phyloP scores from a whole-genome alignment of 768 basidiomycete species.

The Mycena floridula region DNA sequence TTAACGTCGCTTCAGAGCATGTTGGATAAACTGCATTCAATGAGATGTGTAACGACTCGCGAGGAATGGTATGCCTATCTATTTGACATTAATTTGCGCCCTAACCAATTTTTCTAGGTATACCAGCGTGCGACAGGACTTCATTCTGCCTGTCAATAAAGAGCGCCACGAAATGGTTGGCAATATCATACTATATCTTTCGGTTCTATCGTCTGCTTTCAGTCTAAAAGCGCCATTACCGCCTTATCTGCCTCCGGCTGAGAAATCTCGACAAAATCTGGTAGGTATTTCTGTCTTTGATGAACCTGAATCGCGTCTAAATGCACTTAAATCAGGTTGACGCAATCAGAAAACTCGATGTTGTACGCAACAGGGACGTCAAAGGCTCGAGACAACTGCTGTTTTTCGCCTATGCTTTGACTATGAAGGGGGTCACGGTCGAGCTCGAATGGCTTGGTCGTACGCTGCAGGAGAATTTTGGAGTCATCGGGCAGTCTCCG shows the following conservation, averaged over 20 bases:
- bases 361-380: slow-evolving; percentile 79
- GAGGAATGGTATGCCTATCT: slow-evolving; percentile 88
- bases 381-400: slow-evolving; percentile 81
- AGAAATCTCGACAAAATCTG: slow-evolving; percentile 72
- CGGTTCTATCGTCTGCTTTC: slow-evolving; percentile 73
- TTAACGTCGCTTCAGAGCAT: slow-evolving; percentile 81
- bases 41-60: slow-evolving; percentile 91
- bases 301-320: too few relatives aligned
- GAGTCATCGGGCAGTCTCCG: slow-evolving; percentile 78
- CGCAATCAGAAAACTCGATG: slow-evolving; percentile 78
- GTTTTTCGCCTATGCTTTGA: slow-evolving; percentile 92
- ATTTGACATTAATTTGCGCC: not conserved
- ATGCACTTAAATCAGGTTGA: slow-evolving; percentile 47
- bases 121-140: slow-evolving; percentile 78
- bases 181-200: slow-evolving; percentile 88
- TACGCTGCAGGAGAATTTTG: slow-evolving; percentile 85
- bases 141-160: slow-evolving; percentile 84
- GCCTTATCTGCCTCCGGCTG: slow-evolving; percentile 92
- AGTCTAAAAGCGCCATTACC: slow-evolving; percentile 89
- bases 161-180: slow-evolving; percentile 93
- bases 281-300: slow-evolving; percentile 30
- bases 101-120: not conserved
- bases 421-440: slow-evolving; percentile 90
- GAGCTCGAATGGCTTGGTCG: slow-evolving; percentile 81
- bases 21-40: slow-evolving; percentile 85